Evolutionary conservation across 305 asterid genomes (phyloP).

Genomic region (Fraxinus xanthoxyloides): DNA sequence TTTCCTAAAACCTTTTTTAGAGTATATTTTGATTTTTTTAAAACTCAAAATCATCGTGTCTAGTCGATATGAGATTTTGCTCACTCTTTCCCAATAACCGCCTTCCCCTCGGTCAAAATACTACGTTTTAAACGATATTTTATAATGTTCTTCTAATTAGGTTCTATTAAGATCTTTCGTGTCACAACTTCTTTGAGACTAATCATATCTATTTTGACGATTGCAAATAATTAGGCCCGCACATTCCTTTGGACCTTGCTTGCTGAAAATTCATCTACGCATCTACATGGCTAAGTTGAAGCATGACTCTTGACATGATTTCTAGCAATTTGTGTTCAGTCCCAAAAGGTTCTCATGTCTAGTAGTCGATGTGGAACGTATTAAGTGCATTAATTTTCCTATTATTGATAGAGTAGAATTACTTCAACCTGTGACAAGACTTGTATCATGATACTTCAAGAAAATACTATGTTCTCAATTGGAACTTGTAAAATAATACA

Average conservation of each 20-base stretch:
- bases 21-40: too few species aligned
- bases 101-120: too few species aligned
- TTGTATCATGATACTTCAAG: constrained; percentile 17
- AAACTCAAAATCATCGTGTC: too few species aligned
- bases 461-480: constrained; percentile 8
- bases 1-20: too few species aligned
- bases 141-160: neutral
- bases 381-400: neutral
- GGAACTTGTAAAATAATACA: constrained; percentile 10
- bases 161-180: neutral
- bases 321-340: neutral
- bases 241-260: neutral
- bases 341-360: neutral
- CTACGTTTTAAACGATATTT: too few species aligned
- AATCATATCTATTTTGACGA: neutral
- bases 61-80: neutral
- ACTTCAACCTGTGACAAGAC: constrained; percentile 3
- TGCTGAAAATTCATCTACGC: neutral
- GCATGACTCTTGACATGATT: neutral
- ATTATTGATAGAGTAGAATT: neutral
- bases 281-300: neutral
- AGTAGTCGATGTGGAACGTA: neutral
- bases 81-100: neutral
- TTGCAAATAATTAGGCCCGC: neutral
- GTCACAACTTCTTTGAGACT: neutral